A percentile compares a stretch with the other conserved stretches of the same genome.
These are phyloP conservation scores for Lachancea mirantina DNA, from an alignment of 805 yeast species.

Conservation along the genomic window DNA sequence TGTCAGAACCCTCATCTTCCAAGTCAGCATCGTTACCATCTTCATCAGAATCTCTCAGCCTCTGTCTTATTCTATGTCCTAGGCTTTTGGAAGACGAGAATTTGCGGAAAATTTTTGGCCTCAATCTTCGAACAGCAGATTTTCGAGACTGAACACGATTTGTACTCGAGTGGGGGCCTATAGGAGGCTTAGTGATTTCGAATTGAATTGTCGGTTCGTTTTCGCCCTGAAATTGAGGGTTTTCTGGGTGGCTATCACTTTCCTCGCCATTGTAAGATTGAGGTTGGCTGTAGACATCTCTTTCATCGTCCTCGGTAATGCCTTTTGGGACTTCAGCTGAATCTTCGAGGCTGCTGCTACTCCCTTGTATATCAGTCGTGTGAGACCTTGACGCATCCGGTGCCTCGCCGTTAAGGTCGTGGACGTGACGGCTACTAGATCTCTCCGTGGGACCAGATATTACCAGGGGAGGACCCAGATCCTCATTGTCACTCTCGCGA, in stretches of 20 bases:
- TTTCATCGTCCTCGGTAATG: too few species aligned
- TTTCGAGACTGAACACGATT: background rate
- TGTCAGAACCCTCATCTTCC: constrained; percentile 10
- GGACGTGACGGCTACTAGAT: too few species aligned
- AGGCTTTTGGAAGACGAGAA: constrained; percentile 2
- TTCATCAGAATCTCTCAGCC: constrained; percentile 17
- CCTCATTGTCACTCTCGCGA: constrained; percentile 34
- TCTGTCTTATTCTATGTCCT: constrained; percentile 2
- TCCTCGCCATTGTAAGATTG: too few species aligned
- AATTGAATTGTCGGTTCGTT: constrained; percentile 31
- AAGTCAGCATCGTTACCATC: constrained; percentile 15
- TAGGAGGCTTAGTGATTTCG: constrained; percentile 23
- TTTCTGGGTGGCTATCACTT: too few species aligned
- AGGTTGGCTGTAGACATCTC: too few species aligned
- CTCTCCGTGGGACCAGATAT: constrained; percentile 56
- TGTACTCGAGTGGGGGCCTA: background rate
- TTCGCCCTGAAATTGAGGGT: too few species aligned
- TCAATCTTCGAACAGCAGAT: background rate
- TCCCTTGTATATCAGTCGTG: too few species aligned
- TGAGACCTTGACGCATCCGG: too few species aligned
- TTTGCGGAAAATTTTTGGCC: constrained; percentile 4
- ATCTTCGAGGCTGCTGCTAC: too few species aligned
- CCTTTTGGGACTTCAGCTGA: too few species aligned
- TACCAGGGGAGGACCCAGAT: constrained; percentile 71
- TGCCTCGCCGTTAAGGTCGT: too few species aligned